Percentiles rank a stretch among this genome's conserved stretches.
Conservation (phyloP, 2,329 filamentous ascomycete genomes). For the Talaromyces amestolkiae region DNA sequence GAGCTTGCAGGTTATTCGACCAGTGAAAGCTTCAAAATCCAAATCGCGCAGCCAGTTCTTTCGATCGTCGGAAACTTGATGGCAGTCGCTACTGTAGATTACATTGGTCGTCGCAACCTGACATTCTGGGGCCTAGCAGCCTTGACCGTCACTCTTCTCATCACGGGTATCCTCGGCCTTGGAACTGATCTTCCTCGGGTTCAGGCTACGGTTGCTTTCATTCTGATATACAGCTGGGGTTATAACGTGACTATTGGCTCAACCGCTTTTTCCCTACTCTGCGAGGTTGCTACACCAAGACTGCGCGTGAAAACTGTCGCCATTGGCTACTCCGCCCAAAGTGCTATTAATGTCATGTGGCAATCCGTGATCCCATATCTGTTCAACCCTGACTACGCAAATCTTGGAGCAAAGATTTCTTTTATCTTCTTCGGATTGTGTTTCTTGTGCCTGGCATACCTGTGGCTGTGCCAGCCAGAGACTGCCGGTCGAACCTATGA, state of each 20-base stretch:
- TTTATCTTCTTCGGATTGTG: conserved; percentile 41
- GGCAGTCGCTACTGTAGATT: neutral
- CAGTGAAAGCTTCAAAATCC: conserved; percentile 37
- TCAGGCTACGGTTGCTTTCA: neutral
- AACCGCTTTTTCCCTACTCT: conserved; percentile 40
- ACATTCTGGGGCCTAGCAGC: conserved; percentile 36
- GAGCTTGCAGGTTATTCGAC: conserved; percentile 42
- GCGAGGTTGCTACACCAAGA: conserved; percentile 38
- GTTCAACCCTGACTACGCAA: conserved; percentile 39
- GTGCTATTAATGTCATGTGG: conserved; percentile 34
- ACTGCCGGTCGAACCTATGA: neutral
- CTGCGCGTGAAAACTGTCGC: conserved; percentile 43
- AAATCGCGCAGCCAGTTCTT: conserved; percentile 42
- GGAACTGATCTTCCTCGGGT: neutral
- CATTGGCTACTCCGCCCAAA: conserved; percentile 37
- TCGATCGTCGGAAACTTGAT: conserved; percentile 43
- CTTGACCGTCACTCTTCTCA: conserved; percentile 30
- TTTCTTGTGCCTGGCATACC: neutral
- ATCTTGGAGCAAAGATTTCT: conserved; percentile 42
- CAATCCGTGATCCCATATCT: conserved; percentile 40
- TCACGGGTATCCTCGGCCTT: conserved; percentile 34
- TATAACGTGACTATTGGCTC: conserved; percentile 35
- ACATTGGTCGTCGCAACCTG: conserved; percentile 31
- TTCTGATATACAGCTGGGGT: neutral
- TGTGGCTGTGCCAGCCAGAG: neutral